Evolutionary conservation across 2,329 filamentous ascomycete species (phyloP).

Genomic region (Dichotomopilus funicola): DNA sequence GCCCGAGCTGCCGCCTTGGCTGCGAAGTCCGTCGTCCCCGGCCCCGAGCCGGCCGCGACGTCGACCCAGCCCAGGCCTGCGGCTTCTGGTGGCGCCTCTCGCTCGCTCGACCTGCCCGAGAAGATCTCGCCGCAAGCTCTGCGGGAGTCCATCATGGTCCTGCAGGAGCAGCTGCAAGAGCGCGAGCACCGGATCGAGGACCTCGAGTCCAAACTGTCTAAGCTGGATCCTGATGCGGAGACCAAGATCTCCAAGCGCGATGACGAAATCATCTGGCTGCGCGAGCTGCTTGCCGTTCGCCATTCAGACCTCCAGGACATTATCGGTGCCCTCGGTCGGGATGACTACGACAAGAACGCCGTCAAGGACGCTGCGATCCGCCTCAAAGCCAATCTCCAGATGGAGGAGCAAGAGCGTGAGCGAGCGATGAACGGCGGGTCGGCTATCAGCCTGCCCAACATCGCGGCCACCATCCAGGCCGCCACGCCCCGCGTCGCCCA

Average conservation of each 20-base stretch:
- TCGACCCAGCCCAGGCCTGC: constrained; percentile 26
- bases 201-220: constrained; percentile 65
- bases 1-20: constrained; percentile 76
- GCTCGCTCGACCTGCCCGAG: constrained; percentile 55
- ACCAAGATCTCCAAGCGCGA: constrained; percentile 84
- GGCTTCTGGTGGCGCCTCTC: constrained; percentile 31
- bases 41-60: constrained; percentile 25
- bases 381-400: constrained; percentile 88
- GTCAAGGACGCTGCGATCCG: constrained; percentile 90
- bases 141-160: constrained; percentile 88
- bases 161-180: constrained; percentile 94
- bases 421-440: constrained; percentile 68
- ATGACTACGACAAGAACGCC: constrained; percentile 67
- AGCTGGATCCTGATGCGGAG: constrained; percentile 68
- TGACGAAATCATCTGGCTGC: constrained; percentile 89
- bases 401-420: constrained; percentile 95
- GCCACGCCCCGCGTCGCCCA: constrained; percentile 78
- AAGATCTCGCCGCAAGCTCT: constrained; percentile 92
- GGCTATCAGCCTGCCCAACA: constrained; percentile 61
- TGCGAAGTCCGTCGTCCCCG: constrained; percentile 43
- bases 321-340: constrained; percentile 68
- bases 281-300: constrained; percentile 84
- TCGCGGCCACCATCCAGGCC: constrained; percentile 71
- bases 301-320: constrained; percentile 91
- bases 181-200: constrained; percentile 86